Evolutionary conservation across 2,329 filamentous ascomycete species (phyloP).

Genomic region (Akanthomyces lecanii): DNA sequence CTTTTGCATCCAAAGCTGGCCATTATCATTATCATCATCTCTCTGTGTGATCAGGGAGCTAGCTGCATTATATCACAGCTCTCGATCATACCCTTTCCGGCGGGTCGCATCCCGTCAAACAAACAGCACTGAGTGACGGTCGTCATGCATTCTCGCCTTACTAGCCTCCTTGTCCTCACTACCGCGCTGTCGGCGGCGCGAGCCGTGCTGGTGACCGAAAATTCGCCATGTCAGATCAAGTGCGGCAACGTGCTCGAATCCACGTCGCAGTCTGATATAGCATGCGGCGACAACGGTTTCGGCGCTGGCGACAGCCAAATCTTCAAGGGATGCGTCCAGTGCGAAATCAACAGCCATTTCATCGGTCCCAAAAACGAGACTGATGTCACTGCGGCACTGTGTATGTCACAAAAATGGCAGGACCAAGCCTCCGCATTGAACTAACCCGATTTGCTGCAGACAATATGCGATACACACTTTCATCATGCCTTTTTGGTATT

Average conservation of each 20-base stretch:
- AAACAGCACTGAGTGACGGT: neutral
- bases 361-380: slow-evolving; percentile 37
- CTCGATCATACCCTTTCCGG: neutral
- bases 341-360: slow-evolving; percentile 48
- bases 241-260: slow-evolving; percentile 51
- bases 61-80: neutral
- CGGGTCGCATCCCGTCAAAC: neutral
- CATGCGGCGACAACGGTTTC: slow-evolving; percentile 43
- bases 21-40: neutral
- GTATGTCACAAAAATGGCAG: slow-evolving; percentile 36
- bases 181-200: slow-evolving; percentile 21
- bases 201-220: slow-evolving; percentile 40
- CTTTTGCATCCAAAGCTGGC: neutral
- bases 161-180: slow-evolving; percentile 21
- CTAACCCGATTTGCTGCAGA: slow-evolving; percentile 2
- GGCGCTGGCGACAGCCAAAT: slow-evolving; percentile 41
- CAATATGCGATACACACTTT: slow-evolving; percentile 39
- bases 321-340: slow-evolving; percentile 48
- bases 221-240: slow-evolving; percentile 45
- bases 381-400: slow-evolving; percentile 52
- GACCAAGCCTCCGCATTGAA: neutral
- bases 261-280: slow-evolving; percentile 44
- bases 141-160: slow-evolving; percentile 20
- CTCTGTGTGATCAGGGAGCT: neutral
- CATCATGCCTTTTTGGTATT: slow-evolving; percentile 51